Percentiles rank a stretch among this genome's conserved stretches.
phyloP scores from a whole-genome alignment of 2,329 filamentous ascomycete genomes.

The Albophoma yamanashiensis region DNA sequence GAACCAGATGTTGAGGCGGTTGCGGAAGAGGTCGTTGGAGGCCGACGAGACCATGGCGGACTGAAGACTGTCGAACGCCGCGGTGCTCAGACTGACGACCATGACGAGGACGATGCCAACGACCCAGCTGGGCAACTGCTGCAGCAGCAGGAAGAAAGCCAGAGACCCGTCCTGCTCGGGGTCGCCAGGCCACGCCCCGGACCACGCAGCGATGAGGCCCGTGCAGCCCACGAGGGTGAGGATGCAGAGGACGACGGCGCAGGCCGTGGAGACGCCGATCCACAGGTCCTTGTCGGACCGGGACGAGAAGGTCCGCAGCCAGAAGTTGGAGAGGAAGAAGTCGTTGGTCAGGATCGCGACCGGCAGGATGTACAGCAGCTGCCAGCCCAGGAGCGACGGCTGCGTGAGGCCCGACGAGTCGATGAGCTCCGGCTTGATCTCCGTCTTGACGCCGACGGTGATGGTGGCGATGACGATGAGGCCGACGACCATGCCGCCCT shows the following conservation, averaged over 20 bases:
- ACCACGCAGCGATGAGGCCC: slow-evolving; percentile 70
- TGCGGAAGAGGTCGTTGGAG: slow-evolving; percentile 77
- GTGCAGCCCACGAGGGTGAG: slow-evolving; percentile 62
- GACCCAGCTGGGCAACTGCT: slow-evolving; percentile 67
- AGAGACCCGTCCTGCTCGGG: slow-evolving; percentile 49
- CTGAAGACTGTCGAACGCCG: slow-evolving; percentile 72
- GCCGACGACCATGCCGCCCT: slow-evolving; percentile 66
- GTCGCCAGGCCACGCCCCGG: slow-evolving; percentile 57
- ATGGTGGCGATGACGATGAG: slow-evolving; percentile 69
- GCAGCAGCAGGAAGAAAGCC: slow-evolving; percentile 66
- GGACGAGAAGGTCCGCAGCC: slow-evolving; percentile 74
- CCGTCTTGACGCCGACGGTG: slow-evolving; percentile 63
- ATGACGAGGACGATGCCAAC: slow-evolving; percentile 73
- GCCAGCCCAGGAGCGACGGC: slow-evolving; percentile 65
- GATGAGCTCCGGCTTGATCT: slow-evolving; percentile 60
- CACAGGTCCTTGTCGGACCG: slow-evolving; percentile 69
- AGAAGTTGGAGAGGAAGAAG: slow-evolving; percentile 78
- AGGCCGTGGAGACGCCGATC: slow-evolving; percentile 62
- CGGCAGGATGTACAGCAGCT: slow-evolving; percentile 75
- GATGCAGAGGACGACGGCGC: slow-evolving; percentile 53
- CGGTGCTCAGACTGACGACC: slow-evolving; percentile 65
- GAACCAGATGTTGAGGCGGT: slow-evolving; percentile 65
- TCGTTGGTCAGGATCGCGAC: slow-evolving; percentile 75
- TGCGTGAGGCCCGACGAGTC: slow-evolving; percentile 59
- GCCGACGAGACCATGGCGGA: slow-evolving; percentile 77